Evolutionary conservation across 371 early-diverging fungal genomes (phyloP).

Genomic region (Zychaea mexicana): DNA sequence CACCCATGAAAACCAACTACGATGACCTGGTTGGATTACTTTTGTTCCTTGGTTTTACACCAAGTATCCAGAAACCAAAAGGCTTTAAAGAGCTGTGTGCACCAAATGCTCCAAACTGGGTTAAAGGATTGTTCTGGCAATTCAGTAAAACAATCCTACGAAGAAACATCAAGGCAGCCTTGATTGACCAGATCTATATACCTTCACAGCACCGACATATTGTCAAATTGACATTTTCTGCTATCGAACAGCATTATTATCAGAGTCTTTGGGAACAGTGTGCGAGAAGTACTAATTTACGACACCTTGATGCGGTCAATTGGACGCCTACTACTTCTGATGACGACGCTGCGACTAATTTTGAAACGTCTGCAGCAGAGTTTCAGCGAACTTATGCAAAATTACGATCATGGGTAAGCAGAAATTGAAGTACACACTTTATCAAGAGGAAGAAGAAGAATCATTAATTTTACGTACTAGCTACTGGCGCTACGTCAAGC

Average conservation of each 20-base stretch:
- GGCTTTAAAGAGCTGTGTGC: conserved; percentile 17
- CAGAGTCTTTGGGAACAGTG: conserved; percentile 56
- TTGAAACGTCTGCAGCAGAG: not conserved
- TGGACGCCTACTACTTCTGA: conserved; percentile 19
- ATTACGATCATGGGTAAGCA: conserved; percentile 29
- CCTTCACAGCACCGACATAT: conserved; percentile 56
- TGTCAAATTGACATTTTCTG: conserved; percentile 54
- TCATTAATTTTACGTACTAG: conserved; percentile 8
- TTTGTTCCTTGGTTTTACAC: conserved; percentile 45
- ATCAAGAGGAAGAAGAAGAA: too few species aligned
- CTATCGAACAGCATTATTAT: conserved; percentile 67
- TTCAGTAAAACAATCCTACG: conserved; percentile 51
- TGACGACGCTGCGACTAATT: conserved; percentile 1
- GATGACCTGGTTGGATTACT: conserved; percentile 58
- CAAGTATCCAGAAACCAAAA: conserved; percentile 21
- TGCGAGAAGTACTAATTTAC: conserved; percentile 16
- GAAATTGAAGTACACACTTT: too few species aligned
- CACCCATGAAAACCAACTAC: conserved; percentile 53
- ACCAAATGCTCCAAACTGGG: not conserved
- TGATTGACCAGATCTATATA: conserved; percentile 54
- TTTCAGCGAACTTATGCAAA: conserved; percentile 6
- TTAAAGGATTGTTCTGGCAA: conserved; percentile 29
- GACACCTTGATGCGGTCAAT: conserved; percentile 21
- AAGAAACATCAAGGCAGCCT: conserved; percentile 57
- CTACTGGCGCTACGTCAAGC: conserved; percentile 34